Evolutionary conservation across 2,329 filamentous ascomycete species (phyloP), one percentile per base, ranked within the genome.

Genomic region (Alternaria metachromatica): DNA sequence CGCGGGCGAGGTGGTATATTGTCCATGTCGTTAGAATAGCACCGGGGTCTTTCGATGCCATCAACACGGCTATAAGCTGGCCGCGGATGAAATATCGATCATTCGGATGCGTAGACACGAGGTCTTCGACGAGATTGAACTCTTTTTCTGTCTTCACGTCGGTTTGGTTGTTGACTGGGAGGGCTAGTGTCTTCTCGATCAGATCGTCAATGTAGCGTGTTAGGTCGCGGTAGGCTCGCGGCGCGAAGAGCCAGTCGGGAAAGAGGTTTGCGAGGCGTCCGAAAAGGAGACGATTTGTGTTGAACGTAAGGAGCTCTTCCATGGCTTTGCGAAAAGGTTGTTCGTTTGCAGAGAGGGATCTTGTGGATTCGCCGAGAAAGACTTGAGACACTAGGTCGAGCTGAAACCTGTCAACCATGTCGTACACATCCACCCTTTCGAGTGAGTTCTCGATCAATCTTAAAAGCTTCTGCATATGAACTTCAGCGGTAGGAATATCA

Each of bases 271-370:
- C 57, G 46, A 60, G 57, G 6, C 57, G 49, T 33, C 59, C 53
- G 41, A 62, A 57, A 6, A 62, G 46, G 20, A 57, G 51, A 25
- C 59, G 53, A 11, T 57, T 57, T n/a, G 51, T 62, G 13, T 56
- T 57, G 33, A 57, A 57, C n/a, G 53, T 57, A 18, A 62, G 46
- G 13, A 62, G 54, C 23, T 62, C 46, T 18, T 57, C 59, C 59
- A 57, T 62, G 15, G 59, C 59, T 12, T 46, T 57, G 20, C 59
- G 59, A 9, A 62, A 62, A 18, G 59, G 59, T n/a, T 62, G 59
- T 46, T 62, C 44, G 37, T 62, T 28, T 13, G 59, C 53, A 11
- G 53, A 50, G 4, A 62, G 53, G 26, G 59, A 62, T 25, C 57
- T 46, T 7, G 45, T 62, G 13, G 59, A 62, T 46, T 62, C 59